phyloP scores from a whole-genome alignment of 306 rosid genomes.

The Rosa lucieae region DNA sequence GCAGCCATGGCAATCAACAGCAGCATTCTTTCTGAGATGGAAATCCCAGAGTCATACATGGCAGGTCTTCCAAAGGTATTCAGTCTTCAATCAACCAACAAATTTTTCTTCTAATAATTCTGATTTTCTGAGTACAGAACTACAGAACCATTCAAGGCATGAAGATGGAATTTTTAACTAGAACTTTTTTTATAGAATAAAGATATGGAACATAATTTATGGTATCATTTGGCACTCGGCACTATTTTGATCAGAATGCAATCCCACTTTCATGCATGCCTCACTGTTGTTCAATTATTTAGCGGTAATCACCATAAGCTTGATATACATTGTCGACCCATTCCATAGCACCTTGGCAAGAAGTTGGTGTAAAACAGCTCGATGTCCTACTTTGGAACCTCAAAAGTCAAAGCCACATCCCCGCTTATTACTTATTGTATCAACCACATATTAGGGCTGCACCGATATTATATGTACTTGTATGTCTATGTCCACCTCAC shows the following conservation, averaged over 20 bases:
- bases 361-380: too few species aligned
- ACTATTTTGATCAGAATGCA: neutral
- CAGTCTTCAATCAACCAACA: constrained; percentile 10
- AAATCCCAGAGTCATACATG: constrained; percentile 72
- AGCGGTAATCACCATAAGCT: neutral
- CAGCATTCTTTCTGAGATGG: constrained; percentile 86
- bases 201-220: too few species aligned
- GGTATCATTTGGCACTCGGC: neutral
- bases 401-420: too few species aligned
- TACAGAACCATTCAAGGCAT: neutral
- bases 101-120: neutral
- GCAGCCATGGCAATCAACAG: constrained; percentile 97
- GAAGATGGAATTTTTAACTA: too few species aligned
- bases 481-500: neutral
- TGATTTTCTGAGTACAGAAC: neutral
- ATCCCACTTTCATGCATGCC: neutral
- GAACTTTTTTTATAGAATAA: too few species aligned
- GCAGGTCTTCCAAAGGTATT: constrained; percentile 89
- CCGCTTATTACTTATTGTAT: too few species aligned
- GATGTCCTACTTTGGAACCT: too few species aligned
- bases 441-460: neutral
- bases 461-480: too few species aligned
- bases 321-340: neutral
- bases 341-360: neutral
- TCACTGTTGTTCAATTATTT: neutral